A percentile compares a stretch with the other conserved stretches of the same genome.
Evolutionary conservation across 2,329 filamentous ascomycete genomes (phyloP).

Genomic region (Colletotrichum paranaense): DNA sequence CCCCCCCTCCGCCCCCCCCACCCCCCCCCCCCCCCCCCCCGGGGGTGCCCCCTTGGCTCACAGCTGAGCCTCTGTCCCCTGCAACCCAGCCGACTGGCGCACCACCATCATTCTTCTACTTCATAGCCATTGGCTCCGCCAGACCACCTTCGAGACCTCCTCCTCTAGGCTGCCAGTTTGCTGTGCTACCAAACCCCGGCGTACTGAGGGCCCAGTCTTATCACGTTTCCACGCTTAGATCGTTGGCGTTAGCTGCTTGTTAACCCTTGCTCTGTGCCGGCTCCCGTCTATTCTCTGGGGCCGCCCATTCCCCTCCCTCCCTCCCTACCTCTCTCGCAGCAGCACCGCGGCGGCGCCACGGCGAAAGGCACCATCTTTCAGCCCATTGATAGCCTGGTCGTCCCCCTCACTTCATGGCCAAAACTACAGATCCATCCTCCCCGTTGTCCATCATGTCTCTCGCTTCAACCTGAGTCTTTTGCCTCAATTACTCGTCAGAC

Average conservation of each 20-base stretch:
- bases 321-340: not conserved
- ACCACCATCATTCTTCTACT: constrained; percentile 19
- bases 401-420: constrained; percentile 27
- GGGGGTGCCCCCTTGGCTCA: constrained; percentile 7
- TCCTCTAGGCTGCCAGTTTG: constrained; percentile 19
- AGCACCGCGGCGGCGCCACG: constrained; percentile 6
- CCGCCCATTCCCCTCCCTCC: constrained; percentile 3
- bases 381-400: constrained; percentile 33
- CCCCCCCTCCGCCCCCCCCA: too few species aligned
- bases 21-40: too few species aligned
- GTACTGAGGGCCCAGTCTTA: not conserved
- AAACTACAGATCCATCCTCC: not conserved
- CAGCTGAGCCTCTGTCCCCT: constrained; percentile 27
- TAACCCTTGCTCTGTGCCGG: constrained; percentile 28
- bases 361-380: constrained; percentile 16
- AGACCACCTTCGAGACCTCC: constrained; percentile 26
- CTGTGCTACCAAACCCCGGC: constrained; percentile 13
- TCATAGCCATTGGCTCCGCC: constrained; percentile 21
- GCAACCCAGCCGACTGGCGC: constrained; percentile 15
- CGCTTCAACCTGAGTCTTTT: not conserved
- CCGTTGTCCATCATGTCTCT: constrained; percentile 10
- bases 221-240: constrained; percentile 5
- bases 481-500: not conserved
- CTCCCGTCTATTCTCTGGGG: constrained; percentile 5
- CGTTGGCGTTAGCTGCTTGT: not conserved